A percentile compares a stretch with the other conserved stretches of the same genome.
Conservation (phyloP, 1,284 basidiomycete species). For the Moniliella sp. region DNA sequence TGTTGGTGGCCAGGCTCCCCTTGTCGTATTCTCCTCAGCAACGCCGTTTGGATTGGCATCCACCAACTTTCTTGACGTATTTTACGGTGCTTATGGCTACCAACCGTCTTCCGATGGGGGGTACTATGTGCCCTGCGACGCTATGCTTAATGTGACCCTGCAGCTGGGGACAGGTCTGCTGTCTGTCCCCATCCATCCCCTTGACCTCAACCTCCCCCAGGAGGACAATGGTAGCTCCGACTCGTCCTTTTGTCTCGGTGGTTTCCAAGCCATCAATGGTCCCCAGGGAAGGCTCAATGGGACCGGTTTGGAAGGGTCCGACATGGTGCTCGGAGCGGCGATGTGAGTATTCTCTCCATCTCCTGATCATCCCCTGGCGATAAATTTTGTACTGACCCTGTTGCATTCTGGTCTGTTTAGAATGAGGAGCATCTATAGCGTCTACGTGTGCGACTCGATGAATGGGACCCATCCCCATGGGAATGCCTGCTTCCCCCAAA, state of each 20-base stretch:
- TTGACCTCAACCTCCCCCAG: constrained; percentile 9
- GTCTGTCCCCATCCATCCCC: constrained; percentile 17
- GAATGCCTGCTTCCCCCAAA: constrained; percentile 8
- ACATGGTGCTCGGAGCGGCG: constrained; percentile 18
- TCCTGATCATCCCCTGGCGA: too few species aligned
- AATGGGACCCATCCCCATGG: too few species aligned
- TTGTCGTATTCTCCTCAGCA: constrained; percentile 14
- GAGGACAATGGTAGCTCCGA: constrained; percentile 7
- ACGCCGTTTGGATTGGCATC: constrained; percentile 16
- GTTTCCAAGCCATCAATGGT: constrained; percentile 16
- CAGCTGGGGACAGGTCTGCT: constrained; percentile 7
- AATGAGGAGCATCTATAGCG: too few species aligned
- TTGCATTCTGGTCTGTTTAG: too few species aligned
- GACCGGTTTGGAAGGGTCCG: constrained; percentile 10
- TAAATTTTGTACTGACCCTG: too few species aligned
- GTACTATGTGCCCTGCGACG: constrained; percentile 20
- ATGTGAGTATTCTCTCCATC: constrained; percentile 3
- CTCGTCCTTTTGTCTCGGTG: constrained; percentile 12
- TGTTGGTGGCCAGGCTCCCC: constrained; percentile 5
- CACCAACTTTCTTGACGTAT: constrained; percentile 10
- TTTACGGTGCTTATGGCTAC: constrained; percentile 22
- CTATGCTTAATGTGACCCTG: constrained; percentile 17
- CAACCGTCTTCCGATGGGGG: constrained; percentile 14
- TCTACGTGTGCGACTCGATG: too few species aligned
- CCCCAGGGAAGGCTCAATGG: constrained; percentile 6